Evolutionary conservation across 208 protist genomes (phyloP).

Genomic region (Wallacemonas sp.): DNA sequence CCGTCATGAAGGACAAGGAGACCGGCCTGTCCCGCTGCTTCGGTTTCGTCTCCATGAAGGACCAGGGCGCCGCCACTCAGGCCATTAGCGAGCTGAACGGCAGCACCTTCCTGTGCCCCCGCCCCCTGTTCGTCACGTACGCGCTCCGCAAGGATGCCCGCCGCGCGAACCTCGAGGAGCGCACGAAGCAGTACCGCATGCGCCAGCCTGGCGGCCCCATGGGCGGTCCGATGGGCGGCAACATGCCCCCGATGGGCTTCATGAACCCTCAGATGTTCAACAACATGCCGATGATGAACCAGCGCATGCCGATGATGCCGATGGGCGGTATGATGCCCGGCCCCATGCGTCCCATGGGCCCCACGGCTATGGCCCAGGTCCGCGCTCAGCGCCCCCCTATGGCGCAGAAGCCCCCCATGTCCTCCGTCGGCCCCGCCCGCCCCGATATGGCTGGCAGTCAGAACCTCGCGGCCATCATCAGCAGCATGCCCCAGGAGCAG

Average conservation of each 20-base stretch:
- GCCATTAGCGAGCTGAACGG: slow-evolving; percentile 97
- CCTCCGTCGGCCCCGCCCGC: slow-evolving; percentile 60
- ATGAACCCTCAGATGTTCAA: slow-evolving; percentile 58
- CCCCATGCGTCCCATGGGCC: slow-evolving; percentile 81
- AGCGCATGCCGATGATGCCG: slow-evolving; percentile 80
- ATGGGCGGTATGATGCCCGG: slow-evolving; percentile 55
- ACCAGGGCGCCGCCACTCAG: slow-evolving; percentile 93
- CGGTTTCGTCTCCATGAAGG: slow-evolving; percentile 98
- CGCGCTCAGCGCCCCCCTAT: slow-evolving; percentile 24
- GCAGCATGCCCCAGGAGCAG: slow-evolving; percentile 74
- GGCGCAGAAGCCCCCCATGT: slow-evolving; percentile 65
- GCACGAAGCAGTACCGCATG: slow-evolving; percentile 83
- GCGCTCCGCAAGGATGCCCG: slow-evolving; percentile 97
- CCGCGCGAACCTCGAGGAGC: slow-evolving; percentile 93
- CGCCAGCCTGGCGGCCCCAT: slow-evolving; percentile 33
- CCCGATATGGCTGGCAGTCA: slow-evolving; percentile 43
- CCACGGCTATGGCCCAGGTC: slow-evolving; percentile 38
- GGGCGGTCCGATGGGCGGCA: slow-evolving; percentile 50
- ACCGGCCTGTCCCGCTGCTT: slow-evolving; percentile 93
- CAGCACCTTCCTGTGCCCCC: slow-evolving; percentile 92
- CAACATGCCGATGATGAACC: slow-evolving; percentile 74
- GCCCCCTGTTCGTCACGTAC: slow-evolving; percentile 97
- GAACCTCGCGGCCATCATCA: slow-evolving; percentile 71
- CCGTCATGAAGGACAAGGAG: slow-evolving; percentile 97
- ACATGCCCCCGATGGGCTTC: slow-evolving; percentile 54